phyloP scores from a whole-genome alignment of 495 filamentous ascomycete genomes.

The Gamarada debralockiae region DNA sequence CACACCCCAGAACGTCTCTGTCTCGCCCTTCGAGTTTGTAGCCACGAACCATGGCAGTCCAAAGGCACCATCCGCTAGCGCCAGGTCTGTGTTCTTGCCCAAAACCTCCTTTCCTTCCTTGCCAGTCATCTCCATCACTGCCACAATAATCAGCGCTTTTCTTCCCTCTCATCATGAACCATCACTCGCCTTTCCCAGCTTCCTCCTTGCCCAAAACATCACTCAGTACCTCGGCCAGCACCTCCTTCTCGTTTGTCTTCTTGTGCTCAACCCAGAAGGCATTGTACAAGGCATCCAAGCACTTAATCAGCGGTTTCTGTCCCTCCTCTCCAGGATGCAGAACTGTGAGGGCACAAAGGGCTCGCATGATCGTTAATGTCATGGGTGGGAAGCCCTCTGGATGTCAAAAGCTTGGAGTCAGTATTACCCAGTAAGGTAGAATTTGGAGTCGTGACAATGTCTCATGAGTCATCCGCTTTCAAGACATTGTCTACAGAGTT shows the following conservation, averaged over 20 bases:
- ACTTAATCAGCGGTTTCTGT: slow-evolving; percentile 48
- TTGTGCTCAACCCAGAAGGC: slow-evolving; percentile 53
- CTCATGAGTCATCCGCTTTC: too few species aligned
- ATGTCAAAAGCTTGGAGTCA: too few species aligned
- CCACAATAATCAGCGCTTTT: neutral
- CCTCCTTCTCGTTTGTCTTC: slow-evolving; percentile 46
- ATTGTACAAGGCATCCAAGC: slow-evolving; percentile 18
- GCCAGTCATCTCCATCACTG: slow-evolving; percentile 30
- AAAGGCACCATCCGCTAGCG: slow-evolving; percentile 61
- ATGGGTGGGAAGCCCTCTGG: slow-evolving; percentile 56
- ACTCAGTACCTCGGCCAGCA: slow-evolving; percentile 41
- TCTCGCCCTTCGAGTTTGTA: slow-evolving; percentile 54
- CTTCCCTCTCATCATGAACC: neutral
- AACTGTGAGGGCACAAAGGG: slow-evolving; percentile 35
- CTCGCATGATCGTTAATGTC: slow-evolving; percentile 50
- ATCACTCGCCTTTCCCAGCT: slow-evolving; percentile 33
- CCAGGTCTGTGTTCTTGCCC: slow-evolving; percentile 49
- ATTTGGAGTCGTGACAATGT: too few species aligned
- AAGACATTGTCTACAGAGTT: too few species aligned
- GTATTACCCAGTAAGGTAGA: too few species aligned
- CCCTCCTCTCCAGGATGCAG: slow-evolving; percentile 39
- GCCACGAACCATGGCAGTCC: slow-evolving; percentile 70
- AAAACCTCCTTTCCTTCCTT: slow-evolving; percentile 53
- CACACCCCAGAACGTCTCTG: slow-evolving; percentile 65
- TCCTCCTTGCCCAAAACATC: slow-evolving; percentile 46